Conservation (phyloP, 176 grass and related monocot genomes). For the Cymbopogon citratus region DNA sequence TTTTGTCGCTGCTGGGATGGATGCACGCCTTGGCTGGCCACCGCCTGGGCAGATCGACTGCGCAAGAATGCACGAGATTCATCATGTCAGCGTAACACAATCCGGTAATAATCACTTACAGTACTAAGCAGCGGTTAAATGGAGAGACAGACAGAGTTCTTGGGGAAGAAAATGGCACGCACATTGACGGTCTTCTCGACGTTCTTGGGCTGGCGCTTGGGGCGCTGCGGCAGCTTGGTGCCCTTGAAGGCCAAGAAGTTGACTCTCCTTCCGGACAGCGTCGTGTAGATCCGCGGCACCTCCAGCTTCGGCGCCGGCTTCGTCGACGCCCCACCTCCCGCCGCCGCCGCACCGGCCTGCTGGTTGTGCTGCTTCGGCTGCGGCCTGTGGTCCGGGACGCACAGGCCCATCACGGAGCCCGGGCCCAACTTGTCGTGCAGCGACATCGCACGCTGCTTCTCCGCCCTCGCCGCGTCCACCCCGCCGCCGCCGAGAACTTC, state of each 20-base stretch:
- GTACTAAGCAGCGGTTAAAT: background rate
- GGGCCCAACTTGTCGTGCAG: background rate
- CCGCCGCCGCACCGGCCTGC: constrained; percentile 4
- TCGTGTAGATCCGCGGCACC: constrained; percentile 62
- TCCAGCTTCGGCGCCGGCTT: constrained; percentile 36
- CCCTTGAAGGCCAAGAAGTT: constrained; percentile 78
- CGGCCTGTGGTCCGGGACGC: background rate
- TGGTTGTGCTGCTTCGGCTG: background rate
- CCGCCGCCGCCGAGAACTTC: background rate
- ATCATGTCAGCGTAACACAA: background rate
- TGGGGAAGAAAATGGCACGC: background rate
- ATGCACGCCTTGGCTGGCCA: no score
- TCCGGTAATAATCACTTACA: background rate
- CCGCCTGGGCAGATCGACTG: constrained; percentile 64
- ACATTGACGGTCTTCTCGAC: constrained; percentile 62
- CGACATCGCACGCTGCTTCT: background rate
- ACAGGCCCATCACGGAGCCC: background rate
- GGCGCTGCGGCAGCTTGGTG: constrained; percentile 69
- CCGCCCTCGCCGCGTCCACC: background rate
- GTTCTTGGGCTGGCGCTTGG: constrained; percentile 61
- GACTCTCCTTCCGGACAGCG: constrained; percentile 79
- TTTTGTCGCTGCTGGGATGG: no score
- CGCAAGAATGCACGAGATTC: background rate
- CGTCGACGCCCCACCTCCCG: constrained; percentile 25
- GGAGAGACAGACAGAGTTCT: no score